Conservation (phyloP, 495 filamentous ascomycete species). For the Apodospora peruviana region DNA sequence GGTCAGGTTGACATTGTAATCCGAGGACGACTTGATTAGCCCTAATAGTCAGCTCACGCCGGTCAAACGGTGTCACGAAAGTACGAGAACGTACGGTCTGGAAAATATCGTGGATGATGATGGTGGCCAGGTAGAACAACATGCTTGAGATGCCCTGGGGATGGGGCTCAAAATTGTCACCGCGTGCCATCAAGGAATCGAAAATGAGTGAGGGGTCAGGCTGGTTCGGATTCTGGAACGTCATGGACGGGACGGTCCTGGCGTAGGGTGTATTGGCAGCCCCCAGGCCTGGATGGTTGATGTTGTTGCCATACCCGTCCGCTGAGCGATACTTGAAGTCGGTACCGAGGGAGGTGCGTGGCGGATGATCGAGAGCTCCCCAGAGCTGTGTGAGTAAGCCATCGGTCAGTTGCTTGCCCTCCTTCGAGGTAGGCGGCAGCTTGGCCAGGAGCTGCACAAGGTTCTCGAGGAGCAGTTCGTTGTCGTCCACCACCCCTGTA, state of each 20-base stretch:
- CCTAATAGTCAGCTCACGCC: not conserved
- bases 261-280: slow-evolving; percentile 56
- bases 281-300: slow-evolving; percentile 59
- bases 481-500: slow-evolving; percentile 29
- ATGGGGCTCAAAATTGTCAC: slow-evolving; percentile 53
- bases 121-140: slow-evolving; percentile 74
- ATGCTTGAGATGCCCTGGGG: slow-evolving; percentile 71
- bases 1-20: slow-evolving; percentile 23
- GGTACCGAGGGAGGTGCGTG: slow-evolving; percentile 37
- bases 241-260: slow-evolving; percentile 48
- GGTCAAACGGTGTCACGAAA: no score
- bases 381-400: slow-evolving; percentile 51
- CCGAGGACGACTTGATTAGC: slow-evolving; percentile 15
- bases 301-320: slow-evolving; percentile 66
- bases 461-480: slow-evolving; percentile 32
- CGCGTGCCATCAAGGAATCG: slow-evolving; percentile 62
- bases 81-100: slow-evolving; percentile 54
- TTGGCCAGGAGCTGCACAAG: slow-evolving; percentile 36
- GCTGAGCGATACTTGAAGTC: slow-evolving; percentile 55
- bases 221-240: slow-evolving; percentile 48
- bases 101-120: slow-evolving; percentile 72
- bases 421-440: slow-evolving; percentile 23
- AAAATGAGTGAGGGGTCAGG: slow-evolving; percentile 72
- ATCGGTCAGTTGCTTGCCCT: slow-evolving; percentile 25
- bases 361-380: slow-evolving; percentile 62